phyloP scores from a whole-genome alignment of 2,329 filamentous ascomycete species.

The Colletotrichum australisinense region DNA sequence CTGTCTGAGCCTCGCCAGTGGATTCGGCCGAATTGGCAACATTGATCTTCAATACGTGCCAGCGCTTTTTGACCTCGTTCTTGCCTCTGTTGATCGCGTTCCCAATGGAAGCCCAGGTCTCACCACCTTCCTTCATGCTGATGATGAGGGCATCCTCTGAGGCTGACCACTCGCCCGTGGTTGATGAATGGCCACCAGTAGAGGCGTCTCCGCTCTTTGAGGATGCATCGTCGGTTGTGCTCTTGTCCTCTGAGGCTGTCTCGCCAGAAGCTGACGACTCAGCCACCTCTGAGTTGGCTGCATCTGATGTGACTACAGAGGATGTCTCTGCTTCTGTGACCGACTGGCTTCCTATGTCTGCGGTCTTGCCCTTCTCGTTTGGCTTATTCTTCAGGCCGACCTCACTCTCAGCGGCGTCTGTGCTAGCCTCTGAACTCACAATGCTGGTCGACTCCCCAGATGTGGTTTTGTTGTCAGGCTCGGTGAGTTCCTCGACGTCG shows the following conservation, averaged over 20 bases:
- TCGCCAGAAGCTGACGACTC: conserved; percentile 16
- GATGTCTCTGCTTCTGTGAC: neutral
- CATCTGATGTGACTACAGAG: conserved; percentile 9
- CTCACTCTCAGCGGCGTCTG: neutral
- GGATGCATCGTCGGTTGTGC: neutral
- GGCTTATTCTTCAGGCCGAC: neutral
- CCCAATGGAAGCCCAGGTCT: conserved; percentile 46
- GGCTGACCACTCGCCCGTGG: conserved; percentile 42
- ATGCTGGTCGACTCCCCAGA: conserved; percentile 17
- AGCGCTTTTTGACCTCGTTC: conserved; percentile 45
- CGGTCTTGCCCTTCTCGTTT: neutral
- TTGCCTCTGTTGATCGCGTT: conserved; percentile 42
- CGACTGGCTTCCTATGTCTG: neutral
- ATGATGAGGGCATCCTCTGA: conserved; percentile 49
- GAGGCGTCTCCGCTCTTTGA: conserved; percentile 1
- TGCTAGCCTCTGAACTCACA: conserved; percentile 18
- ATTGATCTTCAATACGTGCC: conserved; percentile 45
- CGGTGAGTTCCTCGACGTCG: neutral
- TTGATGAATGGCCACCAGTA: conserved; percentile 3
- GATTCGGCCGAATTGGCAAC: conserved; percentile 22
- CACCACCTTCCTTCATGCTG: conserved; percentile 46
- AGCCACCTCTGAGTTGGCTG: neutral
- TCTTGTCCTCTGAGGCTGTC: conserved; percentile 10
- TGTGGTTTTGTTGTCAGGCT: neutral
- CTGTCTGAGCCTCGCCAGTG: conserved; percentile 1